Evolutionary conservation across 2,329 filamentous ascomycete genomes (phyloP), one percentile per base, ranked within the genome.

Genomic region (Claviceps arundinis): DNA sequence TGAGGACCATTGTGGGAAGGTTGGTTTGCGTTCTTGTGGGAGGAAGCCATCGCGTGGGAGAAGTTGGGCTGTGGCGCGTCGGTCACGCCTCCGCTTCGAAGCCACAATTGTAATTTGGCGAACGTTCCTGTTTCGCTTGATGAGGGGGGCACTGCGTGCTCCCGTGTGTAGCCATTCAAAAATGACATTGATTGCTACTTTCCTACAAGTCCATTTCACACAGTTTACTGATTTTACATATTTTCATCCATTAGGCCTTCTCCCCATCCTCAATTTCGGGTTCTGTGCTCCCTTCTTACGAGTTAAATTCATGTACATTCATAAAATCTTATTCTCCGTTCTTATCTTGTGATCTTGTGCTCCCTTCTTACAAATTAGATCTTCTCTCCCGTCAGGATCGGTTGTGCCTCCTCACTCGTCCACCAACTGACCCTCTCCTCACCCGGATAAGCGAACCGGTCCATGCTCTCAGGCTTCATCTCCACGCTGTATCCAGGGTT

Each of bases 401-500:
- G 70, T 70, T 73, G 85, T n/a, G 88, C 88, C 68, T 87, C 86
- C 40, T 88, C 84, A 47, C 77, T 84, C 69, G 72, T 82, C 89
- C 89, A 95, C 87, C 88, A 95, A 63, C 87, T 87, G 59, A 87
- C 83, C 4, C 84, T 84, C 56, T 84, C 76, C 62, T 84, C 78
- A 7, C 89, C 88, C 1, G 89, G 89, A 66, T 81, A 95, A 48
- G 78, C 76, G 64, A 77, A 95, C 59, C 68, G 69, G 57, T 89
- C 86, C 88, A 95, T 93, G 66, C 87, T 93, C 58, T 83, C 86
- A 3, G 81, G 70, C 78, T 87, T 91, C 89, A 95, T 95, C 79
- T 95, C 88, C 2, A 95, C 89, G 63, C 86, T 90, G 68, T 95
- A 95, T 0, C 89, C 89, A 0, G 89, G 77, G 64, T 89, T 82